Evolutionary conservation across 2,329 filamentous ascomycete genomes (phyloP).

Genomic region (Magnaporthiopsis rhizophila): DNA sequence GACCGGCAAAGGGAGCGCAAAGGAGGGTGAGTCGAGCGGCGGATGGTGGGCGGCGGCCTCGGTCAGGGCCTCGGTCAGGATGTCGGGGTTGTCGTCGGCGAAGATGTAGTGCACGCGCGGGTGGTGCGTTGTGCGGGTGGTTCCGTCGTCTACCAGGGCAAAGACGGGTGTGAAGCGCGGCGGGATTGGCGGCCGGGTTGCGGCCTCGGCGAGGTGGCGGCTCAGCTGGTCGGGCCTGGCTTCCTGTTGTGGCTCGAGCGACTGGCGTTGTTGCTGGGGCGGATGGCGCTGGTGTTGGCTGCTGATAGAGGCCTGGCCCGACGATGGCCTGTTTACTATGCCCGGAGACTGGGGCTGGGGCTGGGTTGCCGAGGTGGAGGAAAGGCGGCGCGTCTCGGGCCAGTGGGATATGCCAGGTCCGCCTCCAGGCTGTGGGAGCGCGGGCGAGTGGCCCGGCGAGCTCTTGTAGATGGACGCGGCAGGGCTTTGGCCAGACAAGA

Average conservation of each 20-base stretch:
- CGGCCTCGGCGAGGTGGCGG: not conserved
- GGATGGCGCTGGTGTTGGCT: constrained; percentile 1
- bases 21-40: constrained; percentile 15
- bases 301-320: constrained; percentile 8
- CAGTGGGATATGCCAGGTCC: constrained; percentile 5
- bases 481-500: constrained; percentile 12
- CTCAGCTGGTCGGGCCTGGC: constrained; percentile 1
- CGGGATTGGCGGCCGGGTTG: constrained; percentile 15
- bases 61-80: constrained; percentile 59
- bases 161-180: constrained; percentile 73
- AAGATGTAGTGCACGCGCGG: constrained; percentile 90
- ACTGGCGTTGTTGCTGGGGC: constrained; percentile 5
- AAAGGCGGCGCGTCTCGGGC: constrained; percentile 11
- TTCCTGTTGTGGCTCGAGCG: constrained; percentile 12
- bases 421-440: constrained; percentile 16
- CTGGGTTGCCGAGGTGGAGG: constrained; percentile 12
- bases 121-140: constrained; percentile 67
- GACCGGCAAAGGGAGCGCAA: constrained; percentile 5
- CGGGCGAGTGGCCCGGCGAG: constrained; percentile 12
- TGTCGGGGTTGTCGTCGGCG: constrained; percentile 77
- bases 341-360: constrained; percentile 8
- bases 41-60: constrained; percentile 24
- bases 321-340: not conserved
- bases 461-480: constrained; percentile 14
- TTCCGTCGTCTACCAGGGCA: constrained; percentile 69